Evolutionary conservation across 176 grass and related monocot species (phyloP).

Genomic region (Aechmea fasciata): DNA sequence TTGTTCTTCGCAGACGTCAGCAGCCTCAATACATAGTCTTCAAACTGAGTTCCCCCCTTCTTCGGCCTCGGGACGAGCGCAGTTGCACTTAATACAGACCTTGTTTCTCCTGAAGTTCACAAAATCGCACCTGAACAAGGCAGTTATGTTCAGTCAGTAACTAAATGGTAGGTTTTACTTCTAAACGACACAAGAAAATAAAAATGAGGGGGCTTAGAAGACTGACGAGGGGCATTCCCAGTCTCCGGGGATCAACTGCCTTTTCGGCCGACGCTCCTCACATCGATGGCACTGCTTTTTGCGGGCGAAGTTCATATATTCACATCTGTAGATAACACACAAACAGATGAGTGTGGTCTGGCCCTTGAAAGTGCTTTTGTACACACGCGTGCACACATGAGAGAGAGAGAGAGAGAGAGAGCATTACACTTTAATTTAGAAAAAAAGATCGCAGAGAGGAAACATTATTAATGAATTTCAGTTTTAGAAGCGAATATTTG

Average conservation of each 20-base stretch:
- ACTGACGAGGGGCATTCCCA: slow-evolving; percentile 81
- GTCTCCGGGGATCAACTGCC: slow-evolving; percentile 59
- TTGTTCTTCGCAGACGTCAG: slow-evolving; percentile 4
- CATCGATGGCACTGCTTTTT: slow-evolving; percentile 74
- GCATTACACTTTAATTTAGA: not conserved
- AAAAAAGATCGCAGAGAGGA: too few species aligned
- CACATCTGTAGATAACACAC: slow-evolving; percentile 37
- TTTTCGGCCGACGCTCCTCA: slow-evolving; percentile 48
- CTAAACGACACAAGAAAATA: not conserved
- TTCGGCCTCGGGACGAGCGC: slow-evolving; percentile 33
- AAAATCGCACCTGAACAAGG: slow-evolving; percentile 37
- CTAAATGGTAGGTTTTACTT: not conserved
- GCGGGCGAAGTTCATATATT: slow-evolving; percentile 81
- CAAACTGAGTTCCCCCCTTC: slow-evolving; percentile 20
- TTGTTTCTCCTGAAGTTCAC: slow-evolving; percentile 52
- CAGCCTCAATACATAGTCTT: slow-evolving; percentile 19
- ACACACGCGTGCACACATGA: too few species aligned
- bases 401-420: not conserved
- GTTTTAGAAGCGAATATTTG: too few species aligned
- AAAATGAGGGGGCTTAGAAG: not conserved
- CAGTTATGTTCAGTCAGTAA: slow-evolving; percentile 11
- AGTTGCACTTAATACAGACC: slow-evolving; percentile 40
- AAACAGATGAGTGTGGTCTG: slow-evolving; percentile 15
- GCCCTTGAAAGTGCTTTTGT: not conserved
- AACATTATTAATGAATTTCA: too few species aligned